Evolutionary conservation across 2,329 filamentous ascomycete genomes (phyloP).

Genomic region (Talaromyces pinophilus): DNA sequence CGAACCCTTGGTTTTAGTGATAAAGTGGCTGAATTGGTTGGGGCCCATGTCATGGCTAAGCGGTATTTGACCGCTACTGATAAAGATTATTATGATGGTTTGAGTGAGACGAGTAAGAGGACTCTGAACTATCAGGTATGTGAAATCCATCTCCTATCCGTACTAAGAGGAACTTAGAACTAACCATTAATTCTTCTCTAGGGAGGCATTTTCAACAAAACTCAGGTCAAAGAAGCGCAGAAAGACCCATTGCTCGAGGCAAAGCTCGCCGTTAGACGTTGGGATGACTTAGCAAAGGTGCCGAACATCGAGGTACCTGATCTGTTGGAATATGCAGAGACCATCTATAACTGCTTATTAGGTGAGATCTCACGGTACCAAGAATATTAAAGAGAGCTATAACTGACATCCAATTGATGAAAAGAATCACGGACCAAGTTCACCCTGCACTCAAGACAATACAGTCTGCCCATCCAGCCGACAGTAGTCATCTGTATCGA

Average conservation of each 20-base stretch:
- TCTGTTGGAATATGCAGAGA: constrained; percentile 30
- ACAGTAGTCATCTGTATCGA: constrained; percentile 48
- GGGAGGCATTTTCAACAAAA: constrained; percentile 30
- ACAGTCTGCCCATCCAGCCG: constrained; percentile 37
- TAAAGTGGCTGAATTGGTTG: constrained; percentile 33
- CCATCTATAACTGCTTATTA: constrained; percentile 26
- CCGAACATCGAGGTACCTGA: constrained; percentile 28
- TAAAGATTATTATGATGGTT: constrained; percentile 31
- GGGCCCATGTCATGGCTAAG: constrained; percentile 37
- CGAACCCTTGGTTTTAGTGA: constrained; percentile 34
- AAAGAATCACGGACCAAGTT: constrained; percentile 12
- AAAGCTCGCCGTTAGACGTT: constrained; percentile 32
- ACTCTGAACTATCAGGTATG: constrained; percentile 33
- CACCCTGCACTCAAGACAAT: constrained; percentile 34
- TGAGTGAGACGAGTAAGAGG: constrained; percentile 34
- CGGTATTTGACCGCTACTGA: constrained; percentile 34
- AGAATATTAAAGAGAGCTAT: not conserved
- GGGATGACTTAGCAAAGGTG: constrained; percentile 33
- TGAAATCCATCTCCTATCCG: not conserved
- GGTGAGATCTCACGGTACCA: constrained; percentile 11
- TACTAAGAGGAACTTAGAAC: not conserved
- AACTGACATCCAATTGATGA: not conserved
- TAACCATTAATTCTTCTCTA: constrained; percentile 10
- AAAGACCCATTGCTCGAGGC: constrained; percentile 32
- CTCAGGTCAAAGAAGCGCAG: constrained; percentile 29